Base-by-base conservation (phyloP, 2,329 filamentous ascomycete genomes). In the Microcyclosporella mali region DNA sequence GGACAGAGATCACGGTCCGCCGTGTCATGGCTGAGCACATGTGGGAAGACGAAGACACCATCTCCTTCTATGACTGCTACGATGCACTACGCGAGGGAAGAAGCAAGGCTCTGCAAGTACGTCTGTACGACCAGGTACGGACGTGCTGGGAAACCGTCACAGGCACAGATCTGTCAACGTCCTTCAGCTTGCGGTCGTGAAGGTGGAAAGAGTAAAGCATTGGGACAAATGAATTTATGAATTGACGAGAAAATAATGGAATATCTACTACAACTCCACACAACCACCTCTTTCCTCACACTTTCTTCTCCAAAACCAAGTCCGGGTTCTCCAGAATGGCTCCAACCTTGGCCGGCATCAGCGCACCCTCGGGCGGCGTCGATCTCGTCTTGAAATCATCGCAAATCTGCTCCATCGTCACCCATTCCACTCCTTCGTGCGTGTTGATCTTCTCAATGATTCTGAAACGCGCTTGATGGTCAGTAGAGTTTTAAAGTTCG, bases 341-440 rank as follows among this genome's bases (percentile, higher is more conserved):
- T 2, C 75, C 77, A 0, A 65, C 57, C 4, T 69, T 63, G 6
- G 78, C 76, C 0, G 81, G 81, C 73, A 84, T 72, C 54, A 81
- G 57, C 1, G 81, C 81, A 0, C 78, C 81, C 40, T 69, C 62
- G 0, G 77, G 72, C 0, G 77, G 71, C 3, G 63, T 63, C 46
- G 81, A 83, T 62, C 75, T 81, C 45, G 69, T 72, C 68, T 85
- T 87, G 62, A 87, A 88, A 29, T 85, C 78, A 57, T 86, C 81
- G 21, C 71, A 78, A 66, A 88, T 85, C 58, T 84, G 72, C 55
- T 78, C 81, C 71, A 87, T 84, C 0, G 79, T 83, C 0, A 82
- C 75, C 71, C 78, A 84, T 52, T 82, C 78, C 0, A 83, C 77
- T 2, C 79, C 75, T 46, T 78, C 74, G 40, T 77, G 70, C 43